Evolutionary conservation across 2,329 filamentous ascomycete species (phyloP).

Genomic region (Claviceps sp.): DNA sequence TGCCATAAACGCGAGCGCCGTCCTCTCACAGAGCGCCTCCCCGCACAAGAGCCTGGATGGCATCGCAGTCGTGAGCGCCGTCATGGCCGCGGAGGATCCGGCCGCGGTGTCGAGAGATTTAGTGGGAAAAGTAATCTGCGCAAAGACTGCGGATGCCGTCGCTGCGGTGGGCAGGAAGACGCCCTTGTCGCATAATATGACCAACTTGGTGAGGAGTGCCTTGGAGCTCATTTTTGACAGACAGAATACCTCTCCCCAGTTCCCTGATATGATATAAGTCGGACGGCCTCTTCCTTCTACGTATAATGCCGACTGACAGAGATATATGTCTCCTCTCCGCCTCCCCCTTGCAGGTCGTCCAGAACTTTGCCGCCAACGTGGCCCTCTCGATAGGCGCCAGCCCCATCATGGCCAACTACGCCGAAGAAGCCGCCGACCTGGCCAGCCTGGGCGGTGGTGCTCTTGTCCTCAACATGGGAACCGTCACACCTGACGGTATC

Average conservation of each 20-base stretch:
- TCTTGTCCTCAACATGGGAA: slow-evolving; percentile 91
- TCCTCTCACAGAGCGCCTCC: slow-evolving; percentile 52
- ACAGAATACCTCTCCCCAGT: background rate
- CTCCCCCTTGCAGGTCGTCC: slow-evolving; percentile 46
- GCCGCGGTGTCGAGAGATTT: slow-evolving; percentile 48
- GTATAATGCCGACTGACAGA: background rate
- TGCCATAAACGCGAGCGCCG: slow-evolving; percentile 55
- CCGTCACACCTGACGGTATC: slow-evolving; percentile 63
- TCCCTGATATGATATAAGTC: background rate
- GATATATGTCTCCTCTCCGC: background rate
- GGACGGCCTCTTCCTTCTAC: too few relatives aligned
- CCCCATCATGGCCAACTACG: slow-evolving; percentile 89
- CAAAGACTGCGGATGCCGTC: slow-evolving; percentile 40
- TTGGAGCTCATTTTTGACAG: background rate
- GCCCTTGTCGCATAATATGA: slow-evolving; percentile 91
- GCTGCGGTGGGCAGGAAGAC: slow-evolving; percentile 45
- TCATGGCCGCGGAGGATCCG: slow-evolving; percentile 61
- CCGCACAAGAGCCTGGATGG: slow-evolving; percentile 55
- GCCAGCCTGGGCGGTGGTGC: slow-evolving; percentile 62
- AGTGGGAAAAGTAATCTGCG: slow-evolving; percentile 27
- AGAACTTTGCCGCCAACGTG: slow-evolving; percentile 89
- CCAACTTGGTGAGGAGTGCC: slow-evolving; percentile 51
- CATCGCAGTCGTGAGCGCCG: slow-evolving; percentile 79
- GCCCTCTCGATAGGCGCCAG: slow-evolving; percentile 73
- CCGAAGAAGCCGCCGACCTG: slow-evolving; percentile 70